Conservation (phyloP, 257 asterid genomes). For the Ophiorrhiza pumila region DNA sequence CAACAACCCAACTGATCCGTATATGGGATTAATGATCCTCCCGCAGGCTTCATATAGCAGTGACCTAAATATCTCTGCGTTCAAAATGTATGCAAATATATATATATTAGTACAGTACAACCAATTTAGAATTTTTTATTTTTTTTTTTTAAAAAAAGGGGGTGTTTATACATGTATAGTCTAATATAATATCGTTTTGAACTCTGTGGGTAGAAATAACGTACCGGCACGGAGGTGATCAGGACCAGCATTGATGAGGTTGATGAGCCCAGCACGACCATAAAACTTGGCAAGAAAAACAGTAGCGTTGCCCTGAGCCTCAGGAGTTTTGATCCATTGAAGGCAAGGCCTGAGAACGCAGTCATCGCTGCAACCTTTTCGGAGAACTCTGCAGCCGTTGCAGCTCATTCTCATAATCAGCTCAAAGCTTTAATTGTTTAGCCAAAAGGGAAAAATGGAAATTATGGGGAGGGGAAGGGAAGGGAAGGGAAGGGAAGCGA, state of each 20-base stretch:
- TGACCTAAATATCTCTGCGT: constrained; percentile 56
- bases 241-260: constrained; percentile 65
- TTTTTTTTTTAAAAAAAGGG: too few relatives aligned
- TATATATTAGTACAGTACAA: too few relatives aligned
- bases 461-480: background rate
- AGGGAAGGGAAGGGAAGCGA: background rate
- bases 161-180: too few relatives aligned
- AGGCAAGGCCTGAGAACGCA: constrained; percentile 64
- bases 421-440: background rate
- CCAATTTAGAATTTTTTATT: too few relatives aligned
- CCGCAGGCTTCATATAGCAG: constrained; percentile 86
- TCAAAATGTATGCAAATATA: background rate
- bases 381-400: constrained; percentile 82
- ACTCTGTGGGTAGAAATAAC: too few relatives aligned
- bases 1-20: constrained; percentile 69
- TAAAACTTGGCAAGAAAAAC: constrained; percentile 79
- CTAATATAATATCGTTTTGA: too few relatives aligned
- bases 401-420: constrained; percentile 58
- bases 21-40: constrained; percentile 65
- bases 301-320: constrained; percentile 78
- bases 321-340: constrained; percentile 61
- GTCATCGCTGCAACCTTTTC: constrained; percentile 67
- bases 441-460: background rate
- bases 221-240: constrained; percentile 63
- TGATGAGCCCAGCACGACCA: constrained; percentile 86